Evolutionary conservation across 1,284 basidiomycete species (phyloP).

Genomic region (Cryptococcus sp.): DNA sequence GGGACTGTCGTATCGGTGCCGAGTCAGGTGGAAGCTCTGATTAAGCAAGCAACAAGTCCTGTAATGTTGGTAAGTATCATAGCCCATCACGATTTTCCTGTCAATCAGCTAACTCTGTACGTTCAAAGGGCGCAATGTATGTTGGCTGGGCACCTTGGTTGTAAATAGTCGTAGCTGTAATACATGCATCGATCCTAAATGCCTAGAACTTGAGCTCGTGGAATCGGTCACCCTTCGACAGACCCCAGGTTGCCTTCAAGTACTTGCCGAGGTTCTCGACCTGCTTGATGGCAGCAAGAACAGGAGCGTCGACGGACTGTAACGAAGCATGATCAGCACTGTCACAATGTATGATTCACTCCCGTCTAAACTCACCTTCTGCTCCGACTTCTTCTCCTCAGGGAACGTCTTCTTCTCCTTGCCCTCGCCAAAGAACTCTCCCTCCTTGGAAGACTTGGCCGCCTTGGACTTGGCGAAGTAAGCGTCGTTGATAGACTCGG

Average conservation of each 20-base stretch:
- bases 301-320: constrained; percentile 69
- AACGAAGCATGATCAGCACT: constrained; percentile 6
- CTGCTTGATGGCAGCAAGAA: constrained; percentile 88
- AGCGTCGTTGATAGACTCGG: constrained; percentile 88
- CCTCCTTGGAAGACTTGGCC: constrained; percentile 80
- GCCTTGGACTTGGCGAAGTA: constrained; percentile 86
- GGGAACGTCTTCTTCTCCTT: constrained; percentile 93
- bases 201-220: constrained; percentile 56
- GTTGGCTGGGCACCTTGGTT: constrained; percentile 83
- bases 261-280: constrained; percentile 91
- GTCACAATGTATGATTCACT: too few species aligned
- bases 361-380: constrained; percentile 65
- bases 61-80: constrained; percentile 67
- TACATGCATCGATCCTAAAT: constrained; percentile 40
- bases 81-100: background rate
- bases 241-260: constrained; percentile 88
- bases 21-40: constrained; percentile 85
- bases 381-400: constrained; percentile 85
- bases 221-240: constrained; percentile 77
- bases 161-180: constrained; percentile 38
- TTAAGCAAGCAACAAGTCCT: constrained; percentile 77
- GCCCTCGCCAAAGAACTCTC: constrained; percentile 93
- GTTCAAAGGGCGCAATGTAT: constrained; percentile 52
- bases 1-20: constrained; percentile 66
- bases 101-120: background rate